Evolutionary conservation across 108 stramenopile genomes (phyloP).

Genomic region (Nannochloropsis salina): DNA sequence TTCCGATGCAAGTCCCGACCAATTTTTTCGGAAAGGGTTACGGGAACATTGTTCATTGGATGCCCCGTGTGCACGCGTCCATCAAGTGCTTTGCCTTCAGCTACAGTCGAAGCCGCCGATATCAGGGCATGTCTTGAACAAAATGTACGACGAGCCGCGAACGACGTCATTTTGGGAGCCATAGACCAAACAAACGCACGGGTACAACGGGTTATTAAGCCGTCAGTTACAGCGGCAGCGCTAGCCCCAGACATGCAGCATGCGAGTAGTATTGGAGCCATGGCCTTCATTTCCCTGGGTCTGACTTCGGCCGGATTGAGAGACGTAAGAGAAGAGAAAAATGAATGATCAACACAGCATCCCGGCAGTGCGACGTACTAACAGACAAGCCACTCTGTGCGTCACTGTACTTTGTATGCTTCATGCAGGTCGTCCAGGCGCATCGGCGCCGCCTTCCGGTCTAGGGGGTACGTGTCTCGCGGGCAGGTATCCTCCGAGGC

Average conservation of each 20-base stretch:
- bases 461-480: too few relatives aligned
- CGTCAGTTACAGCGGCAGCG: neutral
- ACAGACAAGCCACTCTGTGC: too few relatives aligned
- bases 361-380: too few relatives aligned
- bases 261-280: slow-evolving; percentile 8
- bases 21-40: slow-evolving; percentile 67
- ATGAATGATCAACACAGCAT: too few relatives aligned
- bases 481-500: too few relatives aligned
- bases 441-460: too few relatives aligned
- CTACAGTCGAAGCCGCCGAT: neutral
- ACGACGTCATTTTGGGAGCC: neutral
- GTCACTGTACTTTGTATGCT: too few relatives aligned
- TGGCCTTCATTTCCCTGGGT: neutral
- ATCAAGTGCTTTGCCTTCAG: neutral
- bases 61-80: slow-evolving; percentile 44
- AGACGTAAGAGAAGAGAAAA: too few relatives aligned
- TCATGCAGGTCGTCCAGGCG: too few relatives aligned
- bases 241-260: slow-evolving; percentile 14
- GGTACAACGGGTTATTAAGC: neutral
- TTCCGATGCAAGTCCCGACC: slow-evolving; percentile 64
- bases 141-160: neutral
- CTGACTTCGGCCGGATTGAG: too few relatives aligned
- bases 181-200: neutral
- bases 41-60: slow-evolving; percentile 69
- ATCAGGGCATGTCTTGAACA: neutral